These are phyloP conservation scores for Rhodotorula mucilaginosa DNA, from an alignment of 1,284 basidiomycete species.

Conservation along the genomic window DNA sequence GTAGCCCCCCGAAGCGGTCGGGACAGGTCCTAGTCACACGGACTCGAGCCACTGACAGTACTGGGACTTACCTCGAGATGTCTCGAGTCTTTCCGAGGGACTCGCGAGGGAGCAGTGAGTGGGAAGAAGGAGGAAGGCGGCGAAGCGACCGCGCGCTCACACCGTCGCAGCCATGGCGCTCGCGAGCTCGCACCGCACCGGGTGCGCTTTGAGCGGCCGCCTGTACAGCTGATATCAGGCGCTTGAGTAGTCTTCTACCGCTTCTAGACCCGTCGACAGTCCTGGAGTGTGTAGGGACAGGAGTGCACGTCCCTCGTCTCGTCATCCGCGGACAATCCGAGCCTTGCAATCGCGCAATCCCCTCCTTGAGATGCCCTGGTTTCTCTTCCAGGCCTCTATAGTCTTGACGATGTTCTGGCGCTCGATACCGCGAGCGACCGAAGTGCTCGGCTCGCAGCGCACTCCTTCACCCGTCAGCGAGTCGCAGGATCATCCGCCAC, in stretches of 20 bases:
- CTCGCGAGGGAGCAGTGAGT: not conserved
- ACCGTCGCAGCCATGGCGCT: not conserved
- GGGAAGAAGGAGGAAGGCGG: not conserved
- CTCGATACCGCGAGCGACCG: constrained; percentile 11
- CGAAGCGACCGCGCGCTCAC: not conserved
- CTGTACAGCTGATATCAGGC: too few species aligned
- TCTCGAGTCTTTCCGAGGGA: not conserved
- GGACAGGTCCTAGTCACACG: too few species aligned
- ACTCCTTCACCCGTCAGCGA: not conserved
- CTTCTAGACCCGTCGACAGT: too few species aligned
- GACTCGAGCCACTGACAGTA: too few species aligned
- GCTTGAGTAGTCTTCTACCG: too few species aligned
- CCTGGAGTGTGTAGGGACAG: too few species aligned
- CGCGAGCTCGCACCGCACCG: too few species aligned
- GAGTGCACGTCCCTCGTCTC: not conserved
- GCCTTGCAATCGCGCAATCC: not conserved
- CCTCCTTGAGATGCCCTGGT: not conserved
- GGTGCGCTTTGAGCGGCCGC: too few species aligned
- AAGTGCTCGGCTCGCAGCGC: constrained; percentile 1
- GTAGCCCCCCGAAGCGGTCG: too few species aligned
- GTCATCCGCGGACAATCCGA: constrained; percentile 1
- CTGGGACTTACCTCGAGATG: too few species aligned
- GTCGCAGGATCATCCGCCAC: not conserved
- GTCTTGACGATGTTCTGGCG: constrained; percentile 13
- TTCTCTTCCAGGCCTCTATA: not conserved